phyloP scores from a whole-genome alignment of 495 filamentous ascomycete species.

The Jackrogersella multiformis region DNA sequence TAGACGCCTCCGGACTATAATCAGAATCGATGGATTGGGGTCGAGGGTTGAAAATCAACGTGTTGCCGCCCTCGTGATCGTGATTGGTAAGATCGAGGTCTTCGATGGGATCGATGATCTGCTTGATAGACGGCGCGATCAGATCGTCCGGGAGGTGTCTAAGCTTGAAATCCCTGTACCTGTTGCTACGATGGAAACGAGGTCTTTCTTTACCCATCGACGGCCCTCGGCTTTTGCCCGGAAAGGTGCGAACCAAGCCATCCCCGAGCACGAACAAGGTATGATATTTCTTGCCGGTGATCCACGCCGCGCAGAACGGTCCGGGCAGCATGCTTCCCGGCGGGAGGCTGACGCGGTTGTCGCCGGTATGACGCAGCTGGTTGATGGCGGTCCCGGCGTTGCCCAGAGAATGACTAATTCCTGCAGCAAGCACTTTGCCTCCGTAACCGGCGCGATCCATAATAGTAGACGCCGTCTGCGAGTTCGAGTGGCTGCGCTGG shows the following conservation, averaged over 20 bases:
- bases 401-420: constrained; percentile 83
- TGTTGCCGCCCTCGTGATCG: constrained; percentile 56
- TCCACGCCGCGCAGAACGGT: constrained; percentile 65
- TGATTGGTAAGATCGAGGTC: constrained; percentile 58
- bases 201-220: constrained; percentile 59
- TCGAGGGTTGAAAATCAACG: constrained; percentile 52
- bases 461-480: constrained; percentile 62
- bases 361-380: constrained; percentile 81
- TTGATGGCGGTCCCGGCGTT: constrained; percentile 81
- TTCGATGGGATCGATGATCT: constrained; percentile 57
- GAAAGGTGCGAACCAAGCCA: constrained; percentile 71
- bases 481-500: constrained; percentile 58
- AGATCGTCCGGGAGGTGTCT: constrained; percentile 63
- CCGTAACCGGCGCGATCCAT: constrained; percentile 75
- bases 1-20: constrained; percentile 58
- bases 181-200: constrained; percentile 55
- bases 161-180: constrained; percentile 72
- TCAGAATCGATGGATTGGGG: constrained; percentile 43
- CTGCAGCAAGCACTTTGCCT: constrained; percentile 81
- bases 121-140: constrained; percentile 54
- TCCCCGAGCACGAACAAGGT: constrained; percentile 67
- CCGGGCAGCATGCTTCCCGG: constrained; percentile 55
- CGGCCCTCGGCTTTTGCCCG: constrained; percentile 62
- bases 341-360: constrained; percentile 82
- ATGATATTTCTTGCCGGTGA: constrained; percentile 62